Base-by-base conservation (phyloP, 169 alveolate species). In the Plasmodium berghei region DNA sequence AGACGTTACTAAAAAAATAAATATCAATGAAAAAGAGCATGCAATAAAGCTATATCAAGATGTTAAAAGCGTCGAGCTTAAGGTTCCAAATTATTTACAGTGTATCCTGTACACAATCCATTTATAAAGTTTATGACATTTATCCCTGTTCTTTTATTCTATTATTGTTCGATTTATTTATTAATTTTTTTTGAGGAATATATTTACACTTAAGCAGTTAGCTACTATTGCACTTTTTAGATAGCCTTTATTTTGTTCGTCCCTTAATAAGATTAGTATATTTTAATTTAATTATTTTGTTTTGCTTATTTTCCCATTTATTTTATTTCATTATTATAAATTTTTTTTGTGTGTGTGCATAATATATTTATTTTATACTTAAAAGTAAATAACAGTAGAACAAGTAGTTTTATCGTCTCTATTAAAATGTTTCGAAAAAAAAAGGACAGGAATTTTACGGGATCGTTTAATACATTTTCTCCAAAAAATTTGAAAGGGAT, bases 81-180 rank as follows among this genome's bases (percentile, higher is more conserved):
- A 59, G 26, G 90, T 64, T 48, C 20, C 58, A 14, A 80, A 64
- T 71, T 80, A 80, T 24, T 67, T 80, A 62, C 90, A 80, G 28
- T 80, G 90, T 70, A 12, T 80, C 28, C 71, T 80, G 14, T 80
- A 80, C 61, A 58, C 73, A 2, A 34, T 80, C 9, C 72, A 45
- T 34, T 56, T 80, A 24, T 72, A 72, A 24, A 22, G 22, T 12
- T 26, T 12, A 14, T 72, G 42, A 16, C 14, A 0, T 42, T 66
- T 45, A n/a, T 40, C 12, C 0, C 34, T 40, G 4, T 6, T 62
- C 48, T 62, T 26, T 62, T 62, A 12, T 62, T 62, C 40, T 63
- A 28, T 34, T 34, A 28, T 63, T 22, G 6, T 9, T 62, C 10
- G 9, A 12, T 22, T 20, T 61, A 20, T 6, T 72, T 34, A 42